Base-by-base conservation (phyloP, 768 basidiomycete species). In the Trametes gibbosa region DNA sequence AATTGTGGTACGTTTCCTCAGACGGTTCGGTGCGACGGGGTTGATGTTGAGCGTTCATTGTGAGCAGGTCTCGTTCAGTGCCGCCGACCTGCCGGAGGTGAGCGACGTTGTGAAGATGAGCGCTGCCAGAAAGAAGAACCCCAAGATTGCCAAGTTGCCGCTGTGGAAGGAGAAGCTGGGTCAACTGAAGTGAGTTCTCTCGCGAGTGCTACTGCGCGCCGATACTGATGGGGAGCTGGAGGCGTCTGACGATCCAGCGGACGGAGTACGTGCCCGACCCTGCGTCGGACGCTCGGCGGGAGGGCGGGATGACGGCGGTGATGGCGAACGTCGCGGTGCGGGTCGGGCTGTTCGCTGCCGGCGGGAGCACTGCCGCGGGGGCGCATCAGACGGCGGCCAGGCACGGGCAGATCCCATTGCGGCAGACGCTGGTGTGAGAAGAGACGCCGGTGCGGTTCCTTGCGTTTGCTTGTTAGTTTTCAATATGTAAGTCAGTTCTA, bases 1-100 rank as follows among this genome's bases (percentile, higher is more conserved):
- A 45, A 67, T 84, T 17, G 68, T 77, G 25, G 84, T 84, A 66
- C 42, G 58, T 39, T 32, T 17, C 7, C 16, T 39, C 37, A 39
- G 37, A 4, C 17, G 13, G 37, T 14, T 14, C 34, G 34, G 34
- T 23, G 39, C 13, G 17, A 32, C 1, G 2, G 3, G 4, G 24
- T 1, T 14, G 29, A 14, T 29, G 19, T 17, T 21, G 12, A 41
- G 0, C 2, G 10, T n/a, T 24, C 21, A 16, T 2, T 9, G 13
- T 29, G 21, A 1, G n/a, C 29, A 66, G 65, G 62, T 67, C 17
- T 59, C 62, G 21, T 50, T 63, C 24, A 59, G 59, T 50, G 53
- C 72, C n/a, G 64, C 58, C 14, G 73, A 76, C 54, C 67, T 75
- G 34, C 75, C 75, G 2, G 74, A 74, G 35, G 64, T 48, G 2